Percentiles rank a stretch among this genome's conserved stretches.
Conservation (phyloP, 2,329 filamentous ascomycete genomes). For the Arachnomyces sp. region DNA sequence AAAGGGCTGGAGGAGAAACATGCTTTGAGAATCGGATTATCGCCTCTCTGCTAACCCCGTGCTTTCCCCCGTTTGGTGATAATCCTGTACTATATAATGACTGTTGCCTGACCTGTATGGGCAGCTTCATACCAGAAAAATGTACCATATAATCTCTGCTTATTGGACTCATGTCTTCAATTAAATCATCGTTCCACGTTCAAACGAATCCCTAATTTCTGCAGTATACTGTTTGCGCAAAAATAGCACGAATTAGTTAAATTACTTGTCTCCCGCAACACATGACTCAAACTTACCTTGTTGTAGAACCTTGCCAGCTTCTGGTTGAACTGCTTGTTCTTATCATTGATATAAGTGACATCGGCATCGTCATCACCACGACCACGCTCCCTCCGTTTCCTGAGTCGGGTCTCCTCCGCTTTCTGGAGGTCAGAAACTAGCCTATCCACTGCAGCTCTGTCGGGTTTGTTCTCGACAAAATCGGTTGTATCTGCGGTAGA, state of each 20-base stretch:
- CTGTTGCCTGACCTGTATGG: not conserved
- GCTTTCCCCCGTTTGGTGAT: not conserved
- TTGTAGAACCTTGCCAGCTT: conserved; percentile 95
- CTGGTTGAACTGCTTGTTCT: conserved; percentile 99
- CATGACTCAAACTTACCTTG: conserved; percentile 48
- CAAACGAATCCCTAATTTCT: conserved; percentile 95
- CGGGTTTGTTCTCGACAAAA: conserved; percentile 78
- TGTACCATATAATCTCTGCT: conserved; percentile 1
- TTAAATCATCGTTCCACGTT: conserved; percentile 92
- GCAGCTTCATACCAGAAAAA: not conserved
- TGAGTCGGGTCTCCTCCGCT: conserved; percentile 77
- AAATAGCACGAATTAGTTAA: conserved; percentile 3
- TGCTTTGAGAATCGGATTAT: conserved; percentile 58
- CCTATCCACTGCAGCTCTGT: conserved; percentile 78
- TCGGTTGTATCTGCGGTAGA: conserved; percentile 75
- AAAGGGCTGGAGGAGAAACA: conserved; percentile 79
- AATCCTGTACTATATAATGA: conserved; percentile 1
- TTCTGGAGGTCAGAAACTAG: conserved; percentile 79
- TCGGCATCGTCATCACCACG: conserved; percentile 79
- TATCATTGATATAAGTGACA: conserved; percentile 98
- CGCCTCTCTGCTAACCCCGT: not conserved
- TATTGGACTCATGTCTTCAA: conserved; percentile 3
- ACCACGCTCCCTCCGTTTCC: conserved; percentile 76
- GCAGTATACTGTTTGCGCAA: conserved; percentile 61
- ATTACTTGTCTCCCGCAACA: not conserved